Evolutionary conservation across 345 rosid species (phyloP).

Genomic region (Microcos paniculata): DNA sequence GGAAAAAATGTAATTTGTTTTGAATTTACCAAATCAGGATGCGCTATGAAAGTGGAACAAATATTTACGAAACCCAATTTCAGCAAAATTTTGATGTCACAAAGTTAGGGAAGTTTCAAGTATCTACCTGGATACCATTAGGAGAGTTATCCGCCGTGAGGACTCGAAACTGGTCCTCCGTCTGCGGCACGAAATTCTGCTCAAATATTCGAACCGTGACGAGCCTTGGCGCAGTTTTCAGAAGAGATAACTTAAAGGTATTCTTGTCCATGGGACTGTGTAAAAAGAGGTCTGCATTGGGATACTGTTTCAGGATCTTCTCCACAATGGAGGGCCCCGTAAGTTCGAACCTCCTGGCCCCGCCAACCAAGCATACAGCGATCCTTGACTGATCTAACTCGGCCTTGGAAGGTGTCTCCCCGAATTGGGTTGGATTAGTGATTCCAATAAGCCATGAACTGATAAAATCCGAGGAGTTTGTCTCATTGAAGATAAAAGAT

Average conservation of each 20-base stretch:
- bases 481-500: constrained; percentile 27
- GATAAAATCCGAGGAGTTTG: constrained; percentile 9
- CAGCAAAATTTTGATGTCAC: not conserved
- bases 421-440: not conserved
- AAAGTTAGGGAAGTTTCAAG: not conserved
- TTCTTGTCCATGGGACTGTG: constrained; percentile 70
- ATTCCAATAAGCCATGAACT: not conserved
- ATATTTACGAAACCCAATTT: not conserved
- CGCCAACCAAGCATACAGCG: constrained; percentile 92
- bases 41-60: not conserved
- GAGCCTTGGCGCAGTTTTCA: constrained; percentile 60
- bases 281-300: constrained; percentile 87
- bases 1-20: not conserved
- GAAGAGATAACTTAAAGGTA: constrained; percentile 63
- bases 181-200: constrained; percentile 47
- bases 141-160: constrained; percentile 80
- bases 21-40: not conserved
- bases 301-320: constrained; percentile 58
- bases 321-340: constrained; percentile 86
- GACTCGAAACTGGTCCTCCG: constrained; percentile 58
- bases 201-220: constrained; percentile 70
- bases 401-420: constrained; percentile 7
- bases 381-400: constrained; percentile 49
- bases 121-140: constrained; percentile 81
- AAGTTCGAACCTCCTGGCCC: constrained; percentile 87